Conservation (phyloP, 345 rosid genomes). For the Hibiscus trionum region DNA sequence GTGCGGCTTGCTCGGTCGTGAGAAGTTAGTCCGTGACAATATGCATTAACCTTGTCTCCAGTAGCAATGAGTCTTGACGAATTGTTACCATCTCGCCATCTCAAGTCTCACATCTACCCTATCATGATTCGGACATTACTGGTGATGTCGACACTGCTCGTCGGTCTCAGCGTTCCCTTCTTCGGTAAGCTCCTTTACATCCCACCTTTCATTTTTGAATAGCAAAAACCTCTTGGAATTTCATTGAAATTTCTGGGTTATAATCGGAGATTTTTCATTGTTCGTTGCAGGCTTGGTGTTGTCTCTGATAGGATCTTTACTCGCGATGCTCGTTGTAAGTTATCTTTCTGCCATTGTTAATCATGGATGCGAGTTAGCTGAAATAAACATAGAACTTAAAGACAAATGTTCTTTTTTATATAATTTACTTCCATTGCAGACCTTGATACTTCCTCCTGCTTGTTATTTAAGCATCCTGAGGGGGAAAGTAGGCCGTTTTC, state of each 20-base stretch:
- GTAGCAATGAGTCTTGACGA: conserved; percentile 94
- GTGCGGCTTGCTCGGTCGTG: too few species aligned
- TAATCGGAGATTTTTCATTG: neutral
- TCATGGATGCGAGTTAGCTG: neutral
- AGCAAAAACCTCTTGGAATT: neutral
- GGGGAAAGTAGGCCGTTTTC: conserved; percentile 41
- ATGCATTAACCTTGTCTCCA: conserved; percentile 88
- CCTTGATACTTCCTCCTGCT: conserved; percentile 81
- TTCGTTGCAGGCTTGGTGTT: conserved; percentile 58
- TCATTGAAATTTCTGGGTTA: neutral
- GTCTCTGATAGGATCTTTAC: conserved; percentile 81
- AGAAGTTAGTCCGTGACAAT: too few species aligned
- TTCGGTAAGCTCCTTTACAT: conserved; percentile 39
- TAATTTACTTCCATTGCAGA: conserved; percentile 33
- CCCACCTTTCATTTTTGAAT: neutral
- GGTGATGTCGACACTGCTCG: conserved; percentile 70
- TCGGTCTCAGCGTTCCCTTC: conserved; percentile 72
- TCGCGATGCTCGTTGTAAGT: conserved; percentile 91
- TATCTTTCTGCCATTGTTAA: neutral
- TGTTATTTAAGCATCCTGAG: conserved; percentile 78
- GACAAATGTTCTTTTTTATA: neutral
- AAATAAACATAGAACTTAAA: neutral
- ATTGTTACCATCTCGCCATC: conserved; percentile 52
- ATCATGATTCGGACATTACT: conserved; percentile 60
- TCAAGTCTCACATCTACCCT: conserved; percentile 49